Evolutionary conservation across 2,329 filamentous ascomycete species (phyloP).

Genomic region (Fusarium subtropicale): DNA sequence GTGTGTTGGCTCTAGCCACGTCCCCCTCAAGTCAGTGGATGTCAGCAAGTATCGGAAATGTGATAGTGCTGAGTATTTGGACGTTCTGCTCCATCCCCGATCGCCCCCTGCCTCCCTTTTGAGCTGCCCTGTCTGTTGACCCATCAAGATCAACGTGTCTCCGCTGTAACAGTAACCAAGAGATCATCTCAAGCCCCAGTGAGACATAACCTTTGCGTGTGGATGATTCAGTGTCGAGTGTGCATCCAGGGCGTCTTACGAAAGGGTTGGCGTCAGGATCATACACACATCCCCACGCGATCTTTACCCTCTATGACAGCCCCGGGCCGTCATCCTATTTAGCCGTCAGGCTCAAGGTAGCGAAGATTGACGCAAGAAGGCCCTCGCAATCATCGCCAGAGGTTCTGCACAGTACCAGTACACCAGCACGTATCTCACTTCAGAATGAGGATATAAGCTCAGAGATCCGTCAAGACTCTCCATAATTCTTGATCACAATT

Average conservation of each 20-base stretch:
- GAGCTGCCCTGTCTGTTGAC: slow-evolving; percentile 12
- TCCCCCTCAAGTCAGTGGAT: slow-evolving; percentile 10
- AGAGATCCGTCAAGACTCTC: slow-evolving; percentile 4
- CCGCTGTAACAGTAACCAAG: slow-evolving; percentile 27
- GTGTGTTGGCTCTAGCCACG: not conserved
- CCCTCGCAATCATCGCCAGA: slow-evolving; percentile 31
- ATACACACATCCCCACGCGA: slow-evolving; percentile 34
- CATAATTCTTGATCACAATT: slow-evolving; percentile 9
- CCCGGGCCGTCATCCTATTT: slow-evolving; percentile 37
- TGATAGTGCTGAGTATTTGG: slow-evolving; percentile 29
- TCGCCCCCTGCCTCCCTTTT: slow-evolving; percentile 31
- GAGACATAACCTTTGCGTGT: slow-evolving; percentile 7
- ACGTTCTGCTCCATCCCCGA: slow-evolving; percentile 15
- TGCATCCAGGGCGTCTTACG: slow-evolving; percentile 20
- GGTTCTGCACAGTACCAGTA: not conserved
- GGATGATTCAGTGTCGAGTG: slow-evolving; percentile 24
- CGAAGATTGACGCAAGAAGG: slow-evolving; percentile 29
- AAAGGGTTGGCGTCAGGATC: slow-evolving; percentile 14
- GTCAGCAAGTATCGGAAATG: slow-evolving; percentile 36
- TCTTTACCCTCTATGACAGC: slow-evolving; percentile 26
- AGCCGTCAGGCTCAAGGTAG: slow-evolving; percentile 33
- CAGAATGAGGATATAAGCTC: slow-evolving; percentile 6
- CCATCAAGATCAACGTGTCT: slow-evolving; percentile 28
- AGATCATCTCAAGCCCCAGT: slow-evolving; percentile 31
- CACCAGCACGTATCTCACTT: slow-evolving; percentile 6